phyloP scores from a whole-genome alignment of 495 filamentous ascomycete species.

The Talaromyces borbonicus region DNA sequence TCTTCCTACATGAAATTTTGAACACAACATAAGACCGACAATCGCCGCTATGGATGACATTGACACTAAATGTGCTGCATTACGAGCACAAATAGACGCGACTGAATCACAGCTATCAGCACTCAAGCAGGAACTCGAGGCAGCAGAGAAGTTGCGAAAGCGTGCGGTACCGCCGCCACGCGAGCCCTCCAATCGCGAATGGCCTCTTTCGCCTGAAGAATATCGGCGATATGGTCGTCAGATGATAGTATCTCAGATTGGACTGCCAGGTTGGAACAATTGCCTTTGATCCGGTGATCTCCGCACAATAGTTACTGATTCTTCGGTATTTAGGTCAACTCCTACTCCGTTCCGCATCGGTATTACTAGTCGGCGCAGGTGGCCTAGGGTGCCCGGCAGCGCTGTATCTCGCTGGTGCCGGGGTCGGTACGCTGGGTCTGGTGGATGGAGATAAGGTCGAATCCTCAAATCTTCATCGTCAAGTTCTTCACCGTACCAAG shows the following conservation, averaged over 20 bases:
- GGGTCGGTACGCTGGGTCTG: conserved; percentile 73
- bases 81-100: conserved; percentile 31
- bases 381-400: conserved; percentile 89
- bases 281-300: not conserved
- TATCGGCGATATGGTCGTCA: conserved; percentile 85
- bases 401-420: conserved; percentile 79
- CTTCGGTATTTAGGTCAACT: conserved; percentile 56
- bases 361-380: conserved; percentile 85
- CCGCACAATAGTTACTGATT: conserved; percentile 3
- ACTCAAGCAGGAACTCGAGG: conserved; percentile 29
- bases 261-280: conserved; percentile 50
- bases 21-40: too few relatives aligned
- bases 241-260: conserved; percentile 81
- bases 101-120: conserved; percentile 28
- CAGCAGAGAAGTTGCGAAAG: conserved; percentile 8
- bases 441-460: conserved; percentile 86
- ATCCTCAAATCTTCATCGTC: conserved; percentile 83
- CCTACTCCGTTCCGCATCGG: conserved; percentile 53
- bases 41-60: conserved; percentile 7
- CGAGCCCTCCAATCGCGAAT: conserved; percentile 26
- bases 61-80: conserved; percentile 27
- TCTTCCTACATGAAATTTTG: too few relatives aligned
- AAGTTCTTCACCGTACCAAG: conserved; percentile 65
- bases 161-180: not conserved
- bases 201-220: conserved; percentile 57